Evolutionary conservation across 192 early-diverging fungal genomes (phyloP), one percentile per base, ranked within the genome.

Genomic region (Coemansia aciculifera): DNA sequence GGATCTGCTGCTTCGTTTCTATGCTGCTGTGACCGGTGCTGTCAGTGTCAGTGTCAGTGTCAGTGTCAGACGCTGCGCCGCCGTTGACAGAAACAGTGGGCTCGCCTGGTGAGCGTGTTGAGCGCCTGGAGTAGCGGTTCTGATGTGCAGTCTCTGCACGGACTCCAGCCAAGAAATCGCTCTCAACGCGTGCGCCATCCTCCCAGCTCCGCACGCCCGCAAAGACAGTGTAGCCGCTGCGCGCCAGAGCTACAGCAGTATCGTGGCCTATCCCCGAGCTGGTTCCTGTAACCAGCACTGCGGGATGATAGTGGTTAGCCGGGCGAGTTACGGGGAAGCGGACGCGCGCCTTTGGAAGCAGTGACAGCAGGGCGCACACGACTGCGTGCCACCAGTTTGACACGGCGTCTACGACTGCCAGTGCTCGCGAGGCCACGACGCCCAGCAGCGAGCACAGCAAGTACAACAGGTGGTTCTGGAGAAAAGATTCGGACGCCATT

Each of bases 221-320:
- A 64, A 86, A 81, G n/a, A 86, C 85, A 0, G 81, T 83, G 69
- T 81, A 86, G 11, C 85, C 85, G 32, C 51, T 42, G 36, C 73
- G 52, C 3, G 85, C 85, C 42, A 86, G 69, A 12, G 75, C 77
- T 15, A 86, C 59, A 4, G 85, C 85, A 0, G 75, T 64, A 64
- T 86, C 85, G 63, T 77, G 81, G 42, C 85, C 85, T 38, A 86
- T 86, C 7, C 85, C 85, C 1, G 78, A 76, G 68, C 78, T 81
- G 21, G 81, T 83, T 21, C 85, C 85, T 36, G 85, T 86, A 21
- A 86, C 67, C 19, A 86, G 68, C 6, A 86, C 73, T 4, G 74
- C 85, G 2, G 84, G 84, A 48, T 79, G 77, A 68, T 67, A 83
- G 38, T 44, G 64, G 11, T 37, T 48, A 3, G 39, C 19, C 0